Conservation (phyloP, 345 rosid genomes). For the Gossypioides kirkii region DNA sequence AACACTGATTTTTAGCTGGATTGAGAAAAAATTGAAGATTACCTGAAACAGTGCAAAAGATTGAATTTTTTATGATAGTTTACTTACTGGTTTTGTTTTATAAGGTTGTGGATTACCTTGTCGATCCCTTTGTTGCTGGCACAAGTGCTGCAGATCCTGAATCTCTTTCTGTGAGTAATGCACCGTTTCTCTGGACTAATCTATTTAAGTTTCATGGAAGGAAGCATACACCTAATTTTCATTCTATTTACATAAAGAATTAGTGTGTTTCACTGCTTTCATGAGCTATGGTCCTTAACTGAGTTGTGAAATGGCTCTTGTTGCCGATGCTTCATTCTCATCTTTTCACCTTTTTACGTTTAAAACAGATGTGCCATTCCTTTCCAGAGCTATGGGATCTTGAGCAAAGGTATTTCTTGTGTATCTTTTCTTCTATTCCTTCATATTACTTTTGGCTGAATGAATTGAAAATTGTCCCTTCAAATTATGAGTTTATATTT, state of each 20-base stretch:
- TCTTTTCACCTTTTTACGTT: slow-evolving; percentile 11
- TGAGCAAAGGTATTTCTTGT: slow-evolving; percentile 60
- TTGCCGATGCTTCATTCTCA: slow-evolving; percentile 14
- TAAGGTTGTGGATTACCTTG: slow-evolving; percentile 91
- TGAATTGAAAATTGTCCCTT: neutral
- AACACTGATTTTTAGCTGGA: neutral
- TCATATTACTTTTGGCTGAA: slow-evolving; percentile 15
- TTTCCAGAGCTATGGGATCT: slow-evolving; percentile 88
- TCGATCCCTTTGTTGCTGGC: slow-evolving; percentile 94
- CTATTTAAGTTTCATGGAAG: slow-evolving; percentile 16
- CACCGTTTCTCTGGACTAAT: slow-evolving; percentile 5
- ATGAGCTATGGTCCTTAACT: neutral
- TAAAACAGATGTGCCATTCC: slow-evolving; percentile 69
- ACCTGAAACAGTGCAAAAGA: neutral
- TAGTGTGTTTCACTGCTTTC: neutral
- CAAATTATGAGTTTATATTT: slow-evolving; percentile 6
- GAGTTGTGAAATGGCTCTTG: slow-evolving; percentile 8
- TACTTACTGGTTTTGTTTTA: neutral
- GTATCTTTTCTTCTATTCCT: slow-evolving; percentile 12
- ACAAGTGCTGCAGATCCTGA: slow-evolving; percentile 86
- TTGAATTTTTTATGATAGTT: slow-evolving; percentile 7
- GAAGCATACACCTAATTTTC: slow-evolving; percentile 2
- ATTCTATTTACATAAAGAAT: neutral
- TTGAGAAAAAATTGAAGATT: neutral
- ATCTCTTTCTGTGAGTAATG: slow-evolving; percentile 80